A percentile compares a stretch with the other conserved stretches of the same genome.
These are phyloP conservation scores for Epichloe bromicola DNA, from an alignment of 2,329 filamentous ascomycete genomes.

Conservation along the genomic window DNA sequence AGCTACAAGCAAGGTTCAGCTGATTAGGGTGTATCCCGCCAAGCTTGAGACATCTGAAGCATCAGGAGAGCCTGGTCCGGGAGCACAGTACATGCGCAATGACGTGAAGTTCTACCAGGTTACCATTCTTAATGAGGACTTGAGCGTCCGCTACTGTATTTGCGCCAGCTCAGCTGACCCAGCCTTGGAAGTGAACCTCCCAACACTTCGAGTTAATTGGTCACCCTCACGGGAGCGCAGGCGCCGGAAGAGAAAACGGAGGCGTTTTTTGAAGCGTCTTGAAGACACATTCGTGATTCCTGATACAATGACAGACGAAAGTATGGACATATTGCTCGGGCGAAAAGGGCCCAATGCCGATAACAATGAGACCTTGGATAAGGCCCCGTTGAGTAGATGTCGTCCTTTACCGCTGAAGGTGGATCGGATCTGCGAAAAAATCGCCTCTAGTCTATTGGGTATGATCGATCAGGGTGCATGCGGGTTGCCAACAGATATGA, in stretches of 20 bases:
- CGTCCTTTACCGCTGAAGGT: conserved; percentile 12
- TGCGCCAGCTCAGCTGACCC: conserved; percentile 15
- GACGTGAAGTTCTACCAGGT: conserved; percentile 34
- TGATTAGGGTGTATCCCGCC: conserved; percentile 17
- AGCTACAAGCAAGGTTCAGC: conserved; percentile 10
- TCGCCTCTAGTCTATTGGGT: conserved; percentile 10
- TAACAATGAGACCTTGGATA: background rate
- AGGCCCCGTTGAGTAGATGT: background rate
- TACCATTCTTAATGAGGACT: conserved; percentile 27
- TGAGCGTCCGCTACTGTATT: conserved; percentile 30
- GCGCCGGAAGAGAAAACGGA: conserved; percentile 18
- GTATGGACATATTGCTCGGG: conserved; percentile 11
- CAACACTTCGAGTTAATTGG: conserved; percentile 15
- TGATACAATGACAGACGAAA: conserved; percentile 19
- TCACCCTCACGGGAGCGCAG: conserved; percentile 12
- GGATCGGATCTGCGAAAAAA: conserved; percentile 10
- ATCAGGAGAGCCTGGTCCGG: conserved; percentile 10
- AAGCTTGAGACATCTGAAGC: conserved; percentile 9
- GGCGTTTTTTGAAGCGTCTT: conserved; percentile 16
- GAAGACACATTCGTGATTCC: conserved; percentile 23
- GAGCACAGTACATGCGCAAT: conserved; percentile 19
- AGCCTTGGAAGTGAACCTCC: conserved; percentile 14
- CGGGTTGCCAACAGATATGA: conserved; percentile 15
- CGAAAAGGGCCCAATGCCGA: background rate
- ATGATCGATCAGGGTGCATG: conserved; percentile 8